Base-by-base conservation (phyloP, 2,329 filamentous ascomycete genomes). In the Coniella vitis region DNA sequence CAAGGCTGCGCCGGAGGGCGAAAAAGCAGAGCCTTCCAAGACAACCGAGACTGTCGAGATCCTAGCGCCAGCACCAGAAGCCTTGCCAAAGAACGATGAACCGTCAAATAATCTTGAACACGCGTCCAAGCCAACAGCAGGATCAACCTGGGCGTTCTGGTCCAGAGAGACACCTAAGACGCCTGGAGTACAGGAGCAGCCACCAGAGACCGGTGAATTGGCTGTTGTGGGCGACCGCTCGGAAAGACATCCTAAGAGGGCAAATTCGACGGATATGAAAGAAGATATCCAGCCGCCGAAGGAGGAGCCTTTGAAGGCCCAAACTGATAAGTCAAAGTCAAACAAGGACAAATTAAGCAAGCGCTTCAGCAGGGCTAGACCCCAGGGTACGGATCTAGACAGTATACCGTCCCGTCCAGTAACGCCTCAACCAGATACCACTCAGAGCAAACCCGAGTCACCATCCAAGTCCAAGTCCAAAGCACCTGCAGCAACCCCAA, bases 121-220 rank as follows among this genome's bases (percentile, higher is more conserved):
- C 48, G 58, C 61, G 8, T 58, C 66, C 2, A 59, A 65, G n/a
- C 73, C 73, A 4, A 69, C 74, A 14, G 69, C 72, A 16, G 78
- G 78, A 12, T 85, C 86, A 0, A 86, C 83, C 0, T 91, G 87
- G 87, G 86, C 84, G 0, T 90, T 91, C 56, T 91, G 86, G 86
- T 88, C 83, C 13, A 78, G 75, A 39, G 81, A 84, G 55, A 65
- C 71, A 2, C 56, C 64, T 1, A 62, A 68, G 7, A 56, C 63
- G 9, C 58, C 58, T 3, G 61, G 58, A 1, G 68, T 67, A 42
- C 47, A 60, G 10, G 36, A 51, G 5, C 34, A 53, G 13, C 31
- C 60, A 2, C 60, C 45, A 32, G 77, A 72, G 58, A 60, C 63
- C 55, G 80, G 71, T 20, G 70, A 75, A 58, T 66, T 84, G 39